These are phyloP conservation scores for Dianthus caryophyllus DNA, from an alignment of 148 eudicot species.

Conservation along the genomic window DNA sequence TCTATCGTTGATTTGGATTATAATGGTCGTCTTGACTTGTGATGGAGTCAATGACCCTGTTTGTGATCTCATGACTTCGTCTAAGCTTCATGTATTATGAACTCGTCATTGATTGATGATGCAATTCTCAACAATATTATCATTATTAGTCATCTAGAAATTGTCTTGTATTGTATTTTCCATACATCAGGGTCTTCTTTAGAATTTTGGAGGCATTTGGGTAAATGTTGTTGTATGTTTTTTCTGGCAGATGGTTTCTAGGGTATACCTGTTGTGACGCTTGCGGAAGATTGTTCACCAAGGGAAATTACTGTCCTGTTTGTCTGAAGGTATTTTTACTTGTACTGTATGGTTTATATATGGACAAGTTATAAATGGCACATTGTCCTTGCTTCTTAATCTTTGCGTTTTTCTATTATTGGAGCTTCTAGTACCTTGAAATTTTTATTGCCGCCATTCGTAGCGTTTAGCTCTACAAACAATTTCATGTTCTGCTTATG, in stretches of 20 bases:
- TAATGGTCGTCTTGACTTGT: not conserved
- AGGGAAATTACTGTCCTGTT: constrained; percentile 93
- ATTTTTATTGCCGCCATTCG: not conserved
- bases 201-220: not conserved
- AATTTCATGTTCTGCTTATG: not conserved
- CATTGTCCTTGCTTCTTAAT: not conserved
- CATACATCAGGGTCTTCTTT: no score
- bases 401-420: not conserved
- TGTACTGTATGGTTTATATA: not conserved
- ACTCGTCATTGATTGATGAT: not conserved
- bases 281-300: constrained; percentile 95
- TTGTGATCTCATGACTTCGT: not conserved
- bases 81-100: not conserved
- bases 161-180: not conserved
- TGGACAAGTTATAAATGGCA: not conserved
- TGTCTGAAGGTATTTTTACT: constrained; percentile 69
- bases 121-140: not conserved
- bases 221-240: not conserved
- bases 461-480: not conserved
- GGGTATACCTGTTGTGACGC: constrained; percentile 99
- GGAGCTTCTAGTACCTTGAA: not conserved
- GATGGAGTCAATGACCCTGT: not conserved
- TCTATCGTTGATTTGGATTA: no score
- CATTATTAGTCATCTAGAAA: not conserved
- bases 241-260: constrained; percentile 76